phyloP scores from a whole-genome alignment of 169 alveolate species.

The Cryptosporidium viatorum region DNA sequence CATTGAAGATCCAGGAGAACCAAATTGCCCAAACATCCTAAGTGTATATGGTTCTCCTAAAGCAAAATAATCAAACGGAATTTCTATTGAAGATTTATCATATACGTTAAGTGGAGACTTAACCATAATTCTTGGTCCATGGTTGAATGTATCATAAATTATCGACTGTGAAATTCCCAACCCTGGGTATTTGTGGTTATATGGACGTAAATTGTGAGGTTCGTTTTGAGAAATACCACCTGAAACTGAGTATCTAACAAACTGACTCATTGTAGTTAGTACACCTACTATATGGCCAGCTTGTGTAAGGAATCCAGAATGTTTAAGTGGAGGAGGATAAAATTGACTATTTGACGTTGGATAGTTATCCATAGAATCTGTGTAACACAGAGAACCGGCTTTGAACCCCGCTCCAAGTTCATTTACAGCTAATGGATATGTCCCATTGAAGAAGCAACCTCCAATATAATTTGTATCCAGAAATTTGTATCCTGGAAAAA shows the following conservation, averaged over 20 bases:
- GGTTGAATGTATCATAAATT: constrained; percentile 17
- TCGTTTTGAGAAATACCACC: constrained; percentile 36
- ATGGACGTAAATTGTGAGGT: constrained; percentile 25
- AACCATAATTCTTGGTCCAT: constrained; percentile 65
- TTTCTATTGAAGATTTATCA: constrained; percentile 29
- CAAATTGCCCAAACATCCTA: constrained; percentile 53
- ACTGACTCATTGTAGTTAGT: constrained; percentile 51
- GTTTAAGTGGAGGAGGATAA: constrained; percentile 70
- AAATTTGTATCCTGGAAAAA: constrained; percentile 47
- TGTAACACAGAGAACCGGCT: constrained; percentile 43
- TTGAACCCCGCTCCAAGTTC: constrained; percentile 52
- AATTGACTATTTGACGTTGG: constrained; percentile 54
- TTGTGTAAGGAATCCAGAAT: constrained; percentile 63
- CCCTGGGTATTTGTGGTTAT: constrained; percentile 53
- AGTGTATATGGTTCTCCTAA: constrained; percentile 55
- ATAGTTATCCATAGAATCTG: constrained; percentile 38
- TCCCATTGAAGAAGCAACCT: constrained; percentile 63
- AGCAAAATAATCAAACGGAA: constrained; percentile 41
- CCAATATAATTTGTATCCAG: constrained; percentile 66
- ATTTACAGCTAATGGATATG: constrained; percentile 39
- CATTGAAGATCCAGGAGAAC: constrained; percentile 54
- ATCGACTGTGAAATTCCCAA: constrained; percentile 61
- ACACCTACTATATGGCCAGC: constrained; percentile 60
- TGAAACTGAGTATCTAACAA: constrained; percentile 23
- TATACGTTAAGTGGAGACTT: constrained; percentile 63